Conservation (phyloP, 2,329 filamentous ascomycete species). For the Hypoxylon sp. region DNA sequence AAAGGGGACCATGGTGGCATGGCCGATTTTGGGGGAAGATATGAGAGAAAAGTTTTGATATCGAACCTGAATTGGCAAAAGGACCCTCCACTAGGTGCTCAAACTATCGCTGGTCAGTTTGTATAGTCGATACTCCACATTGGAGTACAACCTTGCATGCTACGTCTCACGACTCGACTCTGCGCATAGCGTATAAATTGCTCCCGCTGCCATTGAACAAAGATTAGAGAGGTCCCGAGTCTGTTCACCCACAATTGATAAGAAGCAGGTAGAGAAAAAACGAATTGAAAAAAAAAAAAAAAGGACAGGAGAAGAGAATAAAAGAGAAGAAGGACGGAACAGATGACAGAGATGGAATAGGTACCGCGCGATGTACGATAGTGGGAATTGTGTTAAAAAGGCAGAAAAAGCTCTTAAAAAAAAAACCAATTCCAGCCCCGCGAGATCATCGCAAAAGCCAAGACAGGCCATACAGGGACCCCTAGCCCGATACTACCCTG, state of each 20-base stretch:
- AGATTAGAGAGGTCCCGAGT: slow-evolving; percentile 20
- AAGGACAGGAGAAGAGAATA: no score
- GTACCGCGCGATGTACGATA: not conserved
- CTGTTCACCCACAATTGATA: slow-evolving; percentile 32
- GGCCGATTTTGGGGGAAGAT: slow-evolving; percentile 20
- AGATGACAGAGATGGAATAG: slow-evolving; percentile 7
- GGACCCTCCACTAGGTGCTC: slow-evolving; percentile 23
- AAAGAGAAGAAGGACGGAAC: slow-evolving; percentile 9
- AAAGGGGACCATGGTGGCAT: slow-evolving; percentile 34
- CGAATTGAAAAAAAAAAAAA: slow-evolving; percentile 24
- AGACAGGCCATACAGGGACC: slow-evolving; percentile 32
- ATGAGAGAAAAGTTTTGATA: slow-evolving; percentile 20
- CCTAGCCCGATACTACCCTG: slow-evolving; percentile 38
- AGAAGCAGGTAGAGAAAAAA: slow-evolving; percentile 15
- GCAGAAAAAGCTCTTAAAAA: slow-evolving; percentile 14
- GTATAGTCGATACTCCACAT: slow-evolving; percentile 31
- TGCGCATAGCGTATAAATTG: slow-evolving; percentile 29
- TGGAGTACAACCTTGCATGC: slow-evolving; percentile 32
- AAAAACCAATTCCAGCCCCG: slow-evolving; percentile 26
- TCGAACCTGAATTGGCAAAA: slow-evolving; percentile 34
- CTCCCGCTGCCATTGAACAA: slow-evolving; percentile 38
- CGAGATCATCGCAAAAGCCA: slow-evolving; percentile 39
- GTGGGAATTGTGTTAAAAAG: slow-evolving; percentile 10
- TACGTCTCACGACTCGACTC: slow-evolving; percentile 34
- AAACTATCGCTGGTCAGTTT: slow-evolving; percentile 9